Evolutionary conservation across 2,329 filamentous ascomycete genomes (phyloP), one percentile per base, ranked within the genome.

Genomic region (Penicillium griseofulvum): DNA sequence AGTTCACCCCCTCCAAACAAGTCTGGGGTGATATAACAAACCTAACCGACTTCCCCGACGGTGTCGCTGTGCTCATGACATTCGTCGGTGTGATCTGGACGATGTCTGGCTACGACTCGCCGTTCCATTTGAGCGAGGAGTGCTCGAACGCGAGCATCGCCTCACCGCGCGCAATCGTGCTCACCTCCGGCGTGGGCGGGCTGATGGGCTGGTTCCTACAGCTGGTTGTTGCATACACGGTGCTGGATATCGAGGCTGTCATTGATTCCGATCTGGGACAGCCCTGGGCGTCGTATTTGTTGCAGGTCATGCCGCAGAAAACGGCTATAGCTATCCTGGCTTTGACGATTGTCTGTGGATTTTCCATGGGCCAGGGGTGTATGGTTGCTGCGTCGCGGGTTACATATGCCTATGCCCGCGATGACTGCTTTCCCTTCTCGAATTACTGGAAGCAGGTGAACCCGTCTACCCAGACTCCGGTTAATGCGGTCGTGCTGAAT

Each of bases 111-210:
- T 88, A 88, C 67, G 86, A 89, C 69, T 81, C 81, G 0, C 83
- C 87, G 0, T 90, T 90, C 69, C 87, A 90, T 72, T 72, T 90
- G n/a, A 81, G 84, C 4, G 87, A 91, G 67, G 87, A 91, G 71
- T 90, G 87, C 71, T 86, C 84, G 56, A 90, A 90, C 62, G 87
- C 88, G 28, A 85, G 83, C 61, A 74, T 90, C 43, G 87, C 88
- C 29, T 83, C 86, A 10, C 87, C 87, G 0, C 82, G 87, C 12
- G 87, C 87, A 8, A 91, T 90, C 49, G 83, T 89, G 36, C 76
- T 90, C 66, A 90, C 88, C 0, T 85, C 85, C 1, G 82, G 76
- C 1, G 77, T 86, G 2, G 88, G 88, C 6, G 87, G 87, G 1
- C 58, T 87, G 2, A 79, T 88, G 58, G 88, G 88, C 43, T 91